Conservation (phyloP, 2,329 filamentous ascomycete species). For the Aphanocladium album region DNA sequence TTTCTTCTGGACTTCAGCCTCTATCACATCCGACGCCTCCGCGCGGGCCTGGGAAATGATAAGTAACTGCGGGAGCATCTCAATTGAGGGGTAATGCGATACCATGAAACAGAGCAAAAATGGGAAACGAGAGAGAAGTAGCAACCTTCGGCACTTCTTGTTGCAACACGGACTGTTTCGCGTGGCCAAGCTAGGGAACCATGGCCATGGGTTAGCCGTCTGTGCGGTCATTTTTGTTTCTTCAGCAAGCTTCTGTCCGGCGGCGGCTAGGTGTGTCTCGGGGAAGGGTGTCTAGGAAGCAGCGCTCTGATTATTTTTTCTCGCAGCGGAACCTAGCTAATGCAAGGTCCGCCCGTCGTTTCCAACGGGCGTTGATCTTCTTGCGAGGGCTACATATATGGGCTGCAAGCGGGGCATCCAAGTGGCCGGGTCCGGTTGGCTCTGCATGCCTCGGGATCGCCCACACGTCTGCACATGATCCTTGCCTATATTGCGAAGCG, state of each 20-base stretch:
- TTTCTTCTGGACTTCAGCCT: neutral
- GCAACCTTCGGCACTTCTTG: neutral
- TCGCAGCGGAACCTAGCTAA: neutral
- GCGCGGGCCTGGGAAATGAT: neutral
- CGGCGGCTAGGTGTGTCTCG: neutral
- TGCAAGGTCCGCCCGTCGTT: neutral
- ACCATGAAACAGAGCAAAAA: too few relatives aligned
- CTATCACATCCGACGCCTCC: neutral
- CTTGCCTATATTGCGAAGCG: neutral
- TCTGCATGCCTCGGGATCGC: neutral
- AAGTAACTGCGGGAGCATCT: neutral
- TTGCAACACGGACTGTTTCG: neutral
- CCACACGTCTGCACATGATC: neutral
- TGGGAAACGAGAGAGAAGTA: neutral
- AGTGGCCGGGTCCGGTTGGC: neutral
- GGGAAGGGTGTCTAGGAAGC: neutral
- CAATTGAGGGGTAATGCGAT: neutral
- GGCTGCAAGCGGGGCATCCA: neutral
- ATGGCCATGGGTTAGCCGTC: neutral
- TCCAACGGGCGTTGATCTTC: neutral
- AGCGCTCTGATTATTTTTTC: neutral
- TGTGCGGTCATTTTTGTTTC: neutral
- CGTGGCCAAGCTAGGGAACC: neutral
- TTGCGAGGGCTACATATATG: neutral
- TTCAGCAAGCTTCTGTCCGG: neutral